Evolutionary conservation across 2,329 filamentous ascomycete species (phyloP), one percentile per base, ranked within the genome.

Genomic region (Claviceps humidiphila): DNA sequence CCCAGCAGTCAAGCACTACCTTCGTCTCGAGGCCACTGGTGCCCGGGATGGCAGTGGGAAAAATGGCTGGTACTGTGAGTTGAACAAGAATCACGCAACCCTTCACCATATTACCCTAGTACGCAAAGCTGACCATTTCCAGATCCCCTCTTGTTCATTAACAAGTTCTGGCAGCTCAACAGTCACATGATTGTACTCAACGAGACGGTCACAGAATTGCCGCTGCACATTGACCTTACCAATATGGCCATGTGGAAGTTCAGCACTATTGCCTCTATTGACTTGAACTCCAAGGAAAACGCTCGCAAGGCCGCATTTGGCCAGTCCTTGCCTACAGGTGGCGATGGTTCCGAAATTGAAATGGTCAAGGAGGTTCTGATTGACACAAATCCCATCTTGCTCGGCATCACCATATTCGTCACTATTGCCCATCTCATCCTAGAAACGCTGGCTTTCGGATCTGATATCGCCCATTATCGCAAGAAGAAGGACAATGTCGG

Each of bases 401-500:
- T 98, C 41, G 84, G 78, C 26, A 84, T 94, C 37, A 98, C 93
- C 1, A 82, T 82, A 26, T 68, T 94, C 8, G 93, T 95, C 60
- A 90, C 82, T 57, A 78, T 98, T 53, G 76, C 93, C 41, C 93
- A 98, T 71, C 89, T 95, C 78, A 74, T 98, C 59, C 91, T 98
- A 57, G 93, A 98, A 70, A 90, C 87, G 63, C 79, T 98, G 38
- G 93, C 93, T 1, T 98, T 98, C 74, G 95, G 95, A 63, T 95
- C 86, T 65, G 93, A 98, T 66, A 95, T 98, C 66, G 82, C 89
- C 48, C 93, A 98, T 71, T 98, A 93, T 81, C 88, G 90, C 65
- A 96, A 97, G 75, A 98, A 98, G 84, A 98, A 98, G 76, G 94
- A 97, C 72, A 93, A 95, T 54, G 87, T 98, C 30, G 93, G 93